Evolutionary conservation across 345 rosid genomes (phyloP), one percentile per base, ranked within the genome.

Genomic region (Alliaria petiolata): DNA sequence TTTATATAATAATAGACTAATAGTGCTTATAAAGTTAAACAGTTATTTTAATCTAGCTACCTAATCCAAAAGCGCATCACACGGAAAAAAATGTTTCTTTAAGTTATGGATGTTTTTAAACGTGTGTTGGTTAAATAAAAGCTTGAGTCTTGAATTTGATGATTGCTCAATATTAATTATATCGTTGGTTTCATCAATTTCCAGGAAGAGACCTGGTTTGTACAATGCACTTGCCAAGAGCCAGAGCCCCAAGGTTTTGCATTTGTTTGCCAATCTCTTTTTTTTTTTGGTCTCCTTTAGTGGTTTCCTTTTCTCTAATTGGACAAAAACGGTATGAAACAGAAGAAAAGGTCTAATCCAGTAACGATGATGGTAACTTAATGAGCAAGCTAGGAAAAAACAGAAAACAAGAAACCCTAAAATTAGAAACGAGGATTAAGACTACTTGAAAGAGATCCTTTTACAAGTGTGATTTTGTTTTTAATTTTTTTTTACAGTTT

Each of bases 241-340:
- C 39, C 99, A 95, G 76, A 83, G 83, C 73, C 99, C 99, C 17
- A 91, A 95, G 98, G 97, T 76, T 49, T 86, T 36, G 4, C 77
- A n/a, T 79, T 59, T 22, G 25, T 22, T 19, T 57, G 4, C 36
- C 43, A 25, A 30, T 63, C 19, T 22, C 58, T 26, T 45, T 57
- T 6, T 62, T 45, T 28, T 46, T 22, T 22, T 22, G n/a, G 1
- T 22, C 47, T 14, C 6, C 38, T 50, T 13, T 47, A 7, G n/a
- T 6, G 15, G 2, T 56, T 45, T 54, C 34, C 34, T 26, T 40
- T 59, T 67, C 55, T 51, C 34, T 16, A 8, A 19, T 51, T 53
- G 9, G 4, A 22, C 30, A 42, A 67, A 54, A 22, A 26, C 0
- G 15, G 9, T 52, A 26, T 14, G 57, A 31, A 54, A 54, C 22